Conservation (phyloP, 371 early-diverging fungal species). For the Syncephalastrum sp. region DNA sequence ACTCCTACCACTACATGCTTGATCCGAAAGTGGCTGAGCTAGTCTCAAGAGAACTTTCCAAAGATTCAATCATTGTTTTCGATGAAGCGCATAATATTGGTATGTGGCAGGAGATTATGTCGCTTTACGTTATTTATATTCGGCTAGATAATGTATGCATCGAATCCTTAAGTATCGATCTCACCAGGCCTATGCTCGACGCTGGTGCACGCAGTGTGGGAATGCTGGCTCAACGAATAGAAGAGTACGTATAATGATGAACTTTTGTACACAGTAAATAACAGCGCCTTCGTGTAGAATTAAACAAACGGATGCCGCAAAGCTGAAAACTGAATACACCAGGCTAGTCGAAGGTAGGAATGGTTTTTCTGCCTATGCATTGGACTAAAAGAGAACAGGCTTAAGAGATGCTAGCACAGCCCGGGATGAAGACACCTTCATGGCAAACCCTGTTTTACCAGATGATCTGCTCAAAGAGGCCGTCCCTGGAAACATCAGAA, state of each 20-base stretch:
- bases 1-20: constrained; percentile 98
- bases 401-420: constrained; percentile 74
- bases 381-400: constrained; percentile 31
- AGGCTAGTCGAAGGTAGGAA: constrained; percentile 77
- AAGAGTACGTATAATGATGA: constrained; percentile 47
- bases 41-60: constrained; percentile 92
- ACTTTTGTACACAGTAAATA: neutral
- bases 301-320: constrained; percentile 84
- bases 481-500: constrained; percentile 98
- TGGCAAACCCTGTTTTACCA: constrained; percentile 87
- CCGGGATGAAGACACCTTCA: constrained; percentile 72
- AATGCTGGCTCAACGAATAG: constrained; percentile 69
- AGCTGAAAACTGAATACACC: constrained; percentile 86
- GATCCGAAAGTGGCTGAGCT: constrained; percentile 99
- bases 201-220: constrained; percentile 81
- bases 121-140: neutral
- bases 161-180: constrained; percentile 94
- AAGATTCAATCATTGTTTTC: constrained; percentile 97
- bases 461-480: constrained; percentile 93
- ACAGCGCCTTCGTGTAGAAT: constrained; percentile 44
- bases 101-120: constrained; percentile 23
- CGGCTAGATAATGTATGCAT: constrained; percentile 95
- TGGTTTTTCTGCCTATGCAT: neutral
- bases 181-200: constrained; percentile 90
- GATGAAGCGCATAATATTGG: constrained; percentile 99